Conservation (phyloP, 2,329 filamentous ascomycete species). For the Lachnellula occidentalis region DNA sequence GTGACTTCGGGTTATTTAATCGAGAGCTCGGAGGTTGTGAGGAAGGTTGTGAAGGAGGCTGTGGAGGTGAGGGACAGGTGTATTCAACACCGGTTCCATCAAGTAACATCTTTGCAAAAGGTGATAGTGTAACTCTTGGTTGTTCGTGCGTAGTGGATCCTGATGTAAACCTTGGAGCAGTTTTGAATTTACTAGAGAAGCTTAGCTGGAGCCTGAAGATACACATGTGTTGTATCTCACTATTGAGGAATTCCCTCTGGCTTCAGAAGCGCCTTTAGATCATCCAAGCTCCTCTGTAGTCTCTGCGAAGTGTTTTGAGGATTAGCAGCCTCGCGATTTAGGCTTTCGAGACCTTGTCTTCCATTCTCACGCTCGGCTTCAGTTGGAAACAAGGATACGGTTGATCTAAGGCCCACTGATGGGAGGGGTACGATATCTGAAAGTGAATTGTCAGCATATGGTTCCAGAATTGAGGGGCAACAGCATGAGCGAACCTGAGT, state of each 20-base stretch:
- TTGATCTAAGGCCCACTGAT: slow-evolving; percentile 49
- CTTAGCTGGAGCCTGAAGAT: slow-evolving; percentile 25
- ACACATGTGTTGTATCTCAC: slow-evolving; percentile 16
- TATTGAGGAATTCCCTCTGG: slow-evolving; percentile 63
- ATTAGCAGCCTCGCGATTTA: slow-evolving; percentile 65
- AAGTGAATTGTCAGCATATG: slow-evolving; percentile 17
- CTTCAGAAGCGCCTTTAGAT: slow-evolving; percentile 69
- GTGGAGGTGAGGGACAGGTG: slow-evolving; percentile 20
- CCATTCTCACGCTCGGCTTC: slow-evolving; percentile 48
- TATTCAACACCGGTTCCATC: slow-evolving; percentile 28
- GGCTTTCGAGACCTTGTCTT: slow-evolving; percentile 52
- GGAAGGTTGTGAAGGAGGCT: slow-evolving; percentile 11
- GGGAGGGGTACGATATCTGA: slow-evolving; percentile 63
- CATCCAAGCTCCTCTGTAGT: slow-evolving; percentile 65
- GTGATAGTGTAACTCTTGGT: slow-evolving; percentile 23
- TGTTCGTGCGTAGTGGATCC: slow-evolving; percentile 5
- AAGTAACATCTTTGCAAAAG: slow-evolving; percentile 30
- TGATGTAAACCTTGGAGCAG: slow-evolving; percentile 33
- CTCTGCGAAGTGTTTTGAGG: slow-evolving; percentile 55
- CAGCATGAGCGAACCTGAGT: slow-evolving; percentile 53
- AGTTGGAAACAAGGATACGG: slow-evolving; percentile 44
- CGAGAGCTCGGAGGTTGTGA: slow-evolving; percentile 4
- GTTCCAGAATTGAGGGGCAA: neutral
- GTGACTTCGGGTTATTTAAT: slow-evolving; percentile 14
- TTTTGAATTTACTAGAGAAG: slow-evolving; percentile 51